phyloP scores from a whole-genome alignment of 768 basidiomycete species.

The Tylopilus subfusipes region DNA sequence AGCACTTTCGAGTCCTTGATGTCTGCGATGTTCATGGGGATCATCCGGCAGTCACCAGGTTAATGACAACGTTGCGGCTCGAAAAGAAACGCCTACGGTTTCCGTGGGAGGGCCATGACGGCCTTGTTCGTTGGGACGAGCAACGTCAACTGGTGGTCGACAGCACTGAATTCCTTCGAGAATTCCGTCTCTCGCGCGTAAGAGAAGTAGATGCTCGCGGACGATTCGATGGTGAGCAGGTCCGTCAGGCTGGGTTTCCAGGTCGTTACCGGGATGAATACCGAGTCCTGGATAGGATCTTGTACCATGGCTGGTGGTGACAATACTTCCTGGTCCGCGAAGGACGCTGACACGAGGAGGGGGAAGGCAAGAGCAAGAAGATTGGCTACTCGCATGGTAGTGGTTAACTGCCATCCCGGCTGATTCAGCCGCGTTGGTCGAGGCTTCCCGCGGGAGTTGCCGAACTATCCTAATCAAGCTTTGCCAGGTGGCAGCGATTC shows the following conservation, averaged over 20 bases:
- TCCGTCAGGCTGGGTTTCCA: conserved; percentile 63
- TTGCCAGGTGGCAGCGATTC: too few species aligned
- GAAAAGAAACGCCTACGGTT: conserved; percentile 59
- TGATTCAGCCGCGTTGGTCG: not conserved
- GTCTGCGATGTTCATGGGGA: conserved; percentile 39
- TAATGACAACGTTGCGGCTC: not conserved
- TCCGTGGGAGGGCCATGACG: conserved; percentile 72
- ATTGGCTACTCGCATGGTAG: conserved; percentile 15
- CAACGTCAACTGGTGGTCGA: conserved; percentile 44
- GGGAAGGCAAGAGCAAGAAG: conserved; percentile 31
- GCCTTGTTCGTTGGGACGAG: conserved; percentile 88
- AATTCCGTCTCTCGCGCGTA: conserved; percentile 72
- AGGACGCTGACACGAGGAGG: conserved; percentile 29
- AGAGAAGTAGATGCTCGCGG: conserved; percentile 78
- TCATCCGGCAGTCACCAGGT: not conserved
- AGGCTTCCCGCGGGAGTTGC: not conserved
- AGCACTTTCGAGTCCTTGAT: conserved; percentile 47
- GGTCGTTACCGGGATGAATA: conserved; percentile 38
- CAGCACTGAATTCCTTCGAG: conserved; percentile 44
- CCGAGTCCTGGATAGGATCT: conserved; percentile 4
- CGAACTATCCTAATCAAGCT: not conserved
- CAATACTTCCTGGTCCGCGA: conserved; percentile 26
- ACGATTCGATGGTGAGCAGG: conserved; percentile 71
- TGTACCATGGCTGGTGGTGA: conserved; percentile 16
- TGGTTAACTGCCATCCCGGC: not conserved